Conservation (phyloP, 2,329 filamentous ascomycete genomes). For the Intubia oerlemansii region DNA sequence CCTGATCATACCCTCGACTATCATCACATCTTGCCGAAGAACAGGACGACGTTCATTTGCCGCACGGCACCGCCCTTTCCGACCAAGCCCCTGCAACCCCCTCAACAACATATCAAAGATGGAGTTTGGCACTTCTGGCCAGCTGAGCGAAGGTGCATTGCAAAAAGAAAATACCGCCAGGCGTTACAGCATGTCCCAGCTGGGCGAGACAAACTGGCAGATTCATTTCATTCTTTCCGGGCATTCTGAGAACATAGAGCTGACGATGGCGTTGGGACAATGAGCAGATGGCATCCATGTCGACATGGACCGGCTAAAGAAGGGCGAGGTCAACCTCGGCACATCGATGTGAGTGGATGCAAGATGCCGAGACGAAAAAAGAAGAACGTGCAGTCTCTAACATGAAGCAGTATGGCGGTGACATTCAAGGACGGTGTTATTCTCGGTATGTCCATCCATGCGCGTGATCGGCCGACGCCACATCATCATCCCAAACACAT, state of each 20-base stretch:
- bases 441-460: too few relatives aligned
- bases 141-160: conserved; percentile 36
- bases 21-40: too few relatives aligned
- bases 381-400: conserved; percentile 1
- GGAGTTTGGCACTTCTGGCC: conserved; percentile 42
- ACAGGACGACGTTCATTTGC: too few relatives aligned
- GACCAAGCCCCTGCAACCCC: too few relatives aligned
- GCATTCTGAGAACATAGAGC: too few relatives aligned
- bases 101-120: conserved; percentile 17
- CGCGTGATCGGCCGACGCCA: conserved; percentile 17
- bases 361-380: background rate
- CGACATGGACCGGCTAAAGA: conserved; percentile 97
- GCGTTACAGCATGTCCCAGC: too few relatives aligned
- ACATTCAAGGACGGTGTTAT: conserved; percentile 98
- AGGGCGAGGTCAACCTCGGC: conserved; percentile 92
- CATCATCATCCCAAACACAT: too few relatives aligned
- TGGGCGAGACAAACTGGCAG: background rate
- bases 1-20: too few relatives aligned
- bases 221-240: too few relatives aligned
- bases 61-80: too few relatives aligned
- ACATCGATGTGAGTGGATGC: conserved; percentile 87
- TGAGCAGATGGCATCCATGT: conserved; percentile 99
- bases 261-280: too few relatives aligned
- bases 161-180: too few relatives aligned
- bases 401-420: conserved; percentile 71